Percentiles rank a stretch among this genome's conserved stretches.
phyloP scores from a whole-genome alignment of 1,284 basidiomycete species.

The Athelia psychrophila region DNA sequence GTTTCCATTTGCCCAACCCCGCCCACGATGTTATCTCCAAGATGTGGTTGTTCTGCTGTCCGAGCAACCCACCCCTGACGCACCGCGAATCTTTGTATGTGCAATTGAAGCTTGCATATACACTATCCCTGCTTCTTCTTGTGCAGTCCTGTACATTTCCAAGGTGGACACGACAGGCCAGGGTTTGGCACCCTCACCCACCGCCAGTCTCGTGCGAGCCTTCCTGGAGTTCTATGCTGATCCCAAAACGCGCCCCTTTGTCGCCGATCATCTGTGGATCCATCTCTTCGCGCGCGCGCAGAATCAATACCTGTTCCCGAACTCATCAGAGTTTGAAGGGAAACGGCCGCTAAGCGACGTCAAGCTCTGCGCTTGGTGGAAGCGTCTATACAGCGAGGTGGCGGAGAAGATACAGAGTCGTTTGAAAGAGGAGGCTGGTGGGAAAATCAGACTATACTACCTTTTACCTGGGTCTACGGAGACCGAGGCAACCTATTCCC shows the following conservation, averaged over 20 bases:
- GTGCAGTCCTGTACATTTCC: slow-evolving; percentile 84
- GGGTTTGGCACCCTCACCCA: slow-evolving; percentile 55
- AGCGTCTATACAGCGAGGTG: slow-evolving; percentile 62
- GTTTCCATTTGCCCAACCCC: slow-evolving; percentile 72
- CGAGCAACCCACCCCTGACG: slow-evolving; percentile 46
- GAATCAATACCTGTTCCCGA: slow-evolving; percentile 91
- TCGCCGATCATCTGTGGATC: slow-evolving; percentile 62
- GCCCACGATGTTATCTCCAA: slow-evolving; percentile 63
- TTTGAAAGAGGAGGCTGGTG: slow-evolving; percentile 14
- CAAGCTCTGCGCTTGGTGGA: slow-evolving; percentile 93
- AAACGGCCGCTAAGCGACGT: slow-evolving; percentile 83
- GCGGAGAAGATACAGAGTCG: slow-evolving; percentile 35
- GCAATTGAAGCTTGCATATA: slow-evolving; percentile 86
- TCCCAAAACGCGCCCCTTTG: slow-evolving; percentile 60
- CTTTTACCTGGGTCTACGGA: slow-evolving; percentile 73
- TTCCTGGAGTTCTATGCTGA: slow-evolving; percentile 71
- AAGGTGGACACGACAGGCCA: slow-evolving; percentile 96
- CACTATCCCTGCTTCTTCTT: slow-evolving; percentile 64
- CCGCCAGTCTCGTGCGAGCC: slow-evolving; percentile 63
- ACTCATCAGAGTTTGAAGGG: slow-evolving; percentile 70
- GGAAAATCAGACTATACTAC: slow-evolving; percentile 50
- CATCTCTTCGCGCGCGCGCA: slow-evolving; percentile 93
- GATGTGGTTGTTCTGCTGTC: slow-evolving; percentile 76
- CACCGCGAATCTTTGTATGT: slow-evolving; percentile 61
- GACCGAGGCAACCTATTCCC: slow-evolving; percentile 64